Evolutionary conservation across 2,329 filamentous ascomycete species (phyloP), one percentile per base, ranked within the genome.

Genomic region (Botrytis cinerea): DNA sequence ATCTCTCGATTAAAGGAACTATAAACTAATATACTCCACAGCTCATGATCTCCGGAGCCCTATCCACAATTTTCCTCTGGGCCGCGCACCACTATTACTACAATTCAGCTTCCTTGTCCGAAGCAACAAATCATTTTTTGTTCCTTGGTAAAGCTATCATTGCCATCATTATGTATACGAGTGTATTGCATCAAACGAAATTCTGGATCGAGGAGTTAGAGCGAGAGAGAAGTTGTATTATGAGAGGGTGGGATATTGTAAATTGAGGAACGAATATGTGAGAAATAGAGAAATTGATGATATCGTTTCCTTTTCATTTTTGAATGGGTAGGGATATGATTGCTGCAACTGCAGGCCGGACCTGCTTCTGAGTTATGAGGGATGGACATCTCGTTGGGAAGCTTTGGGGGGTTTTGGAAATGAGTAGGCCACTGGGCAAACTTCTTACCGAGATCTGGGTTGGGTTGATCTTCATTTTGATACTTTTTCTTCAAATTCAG

Each of bases 371-470:
- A 1, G 6, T 10, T 51, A 12, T 20, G 22, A 3, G 10, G 6
- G 38, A 10, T 10, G 3, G 10, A 4, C 12, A 18, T n/a, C 32
- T 9, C 2, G 25, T 3, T 4, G 25, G 8, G 3, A 22, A 43
- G 16, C n/a, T 2, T n/a, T 20, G 10, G 25, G 0, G 6, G 9
- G 60, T 2, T 1, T 2, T 1, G 38, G 22, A 25, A 2, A 16
- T 10, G 7, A 35, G 20, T 45, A 18, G 38, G 4, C 4, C 4
- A 20, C 1, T 5, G 12, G 25, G 3, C 20, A 18, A 66, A 28
- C 1, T 1, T 18, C 18, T 35, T 48, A n/a, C 22, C 40, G 8
- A 9, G 64, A n/a, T 54, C 1, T 51, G 4, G 45, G 32, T 1
- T 43, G 20, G 22, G 20, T 14, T 20, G 46, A 51, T 6, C 8